Percentiles rank a stretch among this genome's conserved stretches.
phyloP scores from a whole-genome alignment of 306 rosid genomes.

The Cucurbita moschata region DNA sequence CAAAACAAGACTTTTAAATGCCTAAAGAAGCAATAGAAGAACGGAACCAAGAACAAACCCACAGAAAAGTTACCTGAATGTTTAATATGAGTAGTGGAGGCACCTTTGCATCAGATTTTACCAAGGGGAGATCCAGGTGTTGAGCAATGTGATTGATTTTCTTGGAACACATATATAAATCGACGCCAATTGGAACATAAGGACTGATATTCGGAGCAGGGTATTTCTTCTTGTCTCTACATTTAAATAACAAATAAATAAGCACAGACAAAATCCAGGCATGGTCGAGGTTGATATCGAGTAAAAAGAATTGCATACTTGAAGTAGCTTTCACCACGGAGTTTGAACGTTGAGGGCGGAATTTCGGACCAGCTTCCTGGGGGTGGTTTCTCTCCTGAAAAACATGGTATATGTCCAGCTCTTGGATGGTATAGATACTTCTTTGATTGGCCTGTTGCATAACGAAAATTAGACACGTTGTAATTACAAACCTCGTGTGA shows the following conservation, averaged over 20 bases:
- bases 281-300: neutral
- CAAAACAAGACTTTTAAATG: neutral
- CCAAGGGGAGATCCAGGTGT: constrained; percentile 70
- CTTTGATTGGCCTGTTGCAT: constrained; percentile 55
- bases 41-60: neutral
- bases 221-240: constrained; percentile 65
- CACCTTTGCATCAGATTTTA: constrained; percentile 30
- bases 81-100: constrained; percentile 80
- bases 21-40: neutral
- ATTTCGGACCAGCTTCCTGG: constrained; percentile 84
- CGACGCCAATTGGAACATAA: constrained; percentile 74
- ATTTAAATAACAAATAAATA: constrained; percentile 1
- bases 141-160: constrained; percentile 84
- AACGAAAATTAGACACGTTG: neutral
- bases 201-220: constrained; percentile 68
- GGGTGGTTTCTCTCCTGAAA: constrained; percentile 38
- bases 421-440: constrained; percentile 39
- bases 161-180: constrained; percentile 57
- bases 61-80: constrained; percentile 50
- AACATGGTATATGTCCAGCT: constrained; percentile 54
- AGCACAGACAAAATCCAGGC: neutral
- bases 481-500: neutral
- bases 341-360: constrained; percentile 73
- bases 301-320: constrained; percentile 28
- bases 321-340: constrained; percentile 80